Evolutionary conservation across 352 stramenopile species (phyloP).

Genomic region (Phytophthora litchii): DNA sequence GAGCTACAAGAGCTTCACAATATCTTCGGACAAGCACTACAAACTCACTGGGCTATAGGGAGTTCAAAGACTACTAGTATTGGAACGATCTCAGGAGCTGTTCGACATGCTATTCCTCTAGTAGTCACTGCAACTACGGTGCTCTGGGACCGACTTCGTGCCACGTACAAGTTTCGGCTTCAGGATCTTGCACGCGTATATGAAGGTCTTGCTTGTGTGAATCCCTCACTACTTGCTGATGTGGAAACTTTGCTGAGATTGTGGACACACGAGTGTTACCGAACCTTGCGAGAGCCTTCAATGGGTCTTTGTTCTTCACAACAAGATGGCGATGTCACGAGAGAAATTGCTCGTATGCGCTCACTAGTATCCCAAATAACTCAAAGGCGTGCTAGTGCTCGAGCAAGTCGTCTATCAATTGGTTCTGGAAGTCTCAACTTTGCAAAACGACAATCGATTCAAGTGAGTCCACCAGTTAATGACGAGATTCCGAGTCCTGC

Average conservation of each 20-base stretch:
- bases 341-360: conserved; percentile 28
- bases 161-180: conserved; percentile 39
- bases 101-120: conserved; percentile 32
- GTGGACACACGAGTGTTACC: conserved; percentile 55
- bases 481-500: conserved; percentile 15
- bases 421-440: conserved; percentile 11
- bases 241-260: conserved; percentile 49
- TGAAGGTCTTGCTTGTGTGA: conserved; percentile 49
- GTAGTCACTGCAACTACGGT: conserved; percentile 49
- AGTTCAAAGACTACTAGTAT: not conserved
- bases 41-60: conserved; percentile 16
- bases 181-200: conserved; percentile 60
- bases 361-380: conserved; percentile 16
- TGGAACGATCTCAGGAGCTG: conserved; percentile 11
- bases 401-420: conserved; percentile 29
- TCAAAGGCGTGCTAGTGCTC: conserved; percentile 33
- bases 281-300: conserved; percentile 40
- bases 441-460: conserved; percentile 13
- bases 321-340: conserved; percentile 16
- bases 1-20: conserved; percentile 36
- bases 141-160: conserved; percentile 57
- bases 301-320: conserved; percentile 8
- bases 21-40: conserved; percentile 36
- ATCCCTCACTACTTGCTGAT: conserved; percentile 41
- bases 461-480: not conserved